Percentiles rank a stretch among this genome's conserved stretches.
These are phyloP conservation scores for Cercophora sp. DNA, from an alignment of 495 filamentous ascomycete genomes.

Conservation along the genomic window DNA sequence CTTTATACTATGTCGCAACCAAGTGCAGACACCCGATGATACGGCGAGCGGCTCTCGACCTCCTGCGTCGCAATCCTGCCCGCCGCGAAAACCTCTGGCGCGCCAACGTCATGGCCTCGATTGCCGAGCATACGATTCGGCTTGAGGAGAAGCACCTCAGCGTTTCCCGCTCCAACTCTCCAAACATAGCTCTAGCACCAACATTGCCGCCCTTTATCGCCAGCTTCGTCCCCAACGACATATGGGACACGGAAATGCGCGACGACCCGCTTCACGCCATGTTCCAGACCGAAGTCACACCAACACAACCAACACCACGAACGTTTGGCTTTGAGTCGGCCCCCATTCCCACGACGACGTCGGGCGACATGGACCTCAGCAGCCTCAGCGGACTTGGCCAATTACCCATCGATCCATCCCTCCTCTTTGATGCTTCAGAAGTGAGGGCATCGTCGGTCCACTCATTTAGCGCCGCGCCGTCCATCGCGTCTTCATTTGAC, in stretches of 20 bases:
- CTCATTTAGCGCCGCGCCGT: conserved; percentile 21
- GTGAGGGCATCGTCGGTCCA: conserved; percentile 11
- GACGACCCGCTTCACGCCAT: conserved; percentile 5
- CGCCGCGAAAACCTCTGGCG: conserved; percentile 40
- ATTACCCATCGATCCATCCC: conserved; percentile 26
- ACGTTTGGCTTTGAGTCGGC: neutral
- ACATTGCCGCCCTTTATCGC: conserved; percentile 1
- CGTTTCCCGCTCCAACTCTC: conserved; percentile 8
- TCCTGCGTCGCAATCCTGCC: conserved; percentile 32
- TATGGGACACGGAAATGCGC: conserved; percentile 14
- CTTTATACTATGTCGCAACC: conserved; percentile 46
- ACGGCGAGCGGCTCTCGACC: conserved; percentile 38
- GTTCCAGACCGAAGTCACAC: neutral
- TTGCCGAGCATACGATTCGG: conserved; percentile 29
- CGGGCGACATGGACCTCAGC: conserved; percentile 3
- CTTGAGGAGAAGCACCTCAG: conserved; percentile 31
- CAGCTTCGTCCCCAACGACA: conserved; percentile 7
- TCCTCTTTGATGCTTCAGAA: conserved; percentile 23
- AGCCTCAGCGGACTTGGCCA: conserved; percentile 13
- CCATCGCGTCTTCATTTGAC: conserved; percentile 24
- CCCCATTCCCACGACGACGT: neutral
- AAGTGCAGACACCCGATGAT: conserved; percentile 47
- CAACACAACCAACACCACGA: neutral
- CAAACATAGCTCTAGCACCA: conserved; percentile 11
- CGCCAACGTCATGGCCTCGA: conserved; percentile 31